Percentiles rank a stretch among this genome's conserved stretches.
Conservation (phyloP, 331 rosid species). For the Malus hybrid region DNA sequence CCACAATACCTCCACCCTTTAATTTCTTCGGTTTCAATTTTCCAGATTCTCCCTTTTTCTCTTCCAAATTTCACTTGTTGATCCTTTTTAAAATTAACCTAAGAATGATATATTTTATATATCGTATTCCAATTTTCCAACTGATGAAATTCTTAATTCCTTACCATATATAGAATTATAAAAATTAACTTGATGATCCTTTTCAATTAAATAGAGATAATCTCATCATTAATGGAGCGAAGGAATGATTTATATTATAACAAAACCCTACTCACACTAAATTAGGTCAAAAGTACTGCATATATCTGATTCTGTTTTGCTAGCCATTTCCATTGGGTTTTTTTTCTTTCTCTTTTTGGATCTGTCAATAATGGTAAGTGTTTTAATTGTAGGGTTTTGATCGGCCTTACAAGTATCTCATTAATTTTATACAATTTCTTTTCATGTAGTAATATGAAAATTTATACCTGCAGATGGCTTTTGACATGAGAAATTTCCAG, state of each 20-base stretch:
- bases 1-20: slow-evolving; percentile 17
- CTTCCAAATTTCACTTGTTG: neutral
- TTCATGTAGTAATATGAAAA: neutral
- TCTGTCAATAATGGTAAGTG: neutral
- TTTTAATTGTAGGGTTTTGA: neutral
- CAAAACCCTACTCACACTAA: neutral
- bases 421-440: neutral
- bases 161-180: neutral
- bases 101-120: neutral
- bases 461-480: slow-evolving; percentile 76
- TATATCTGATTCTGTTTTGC: neutral
- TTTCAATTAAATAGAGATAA: no score
- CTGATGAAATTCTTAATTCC: neutral
- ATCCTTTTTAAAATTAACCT: neutral
- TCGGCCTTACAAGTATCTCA: neutral
- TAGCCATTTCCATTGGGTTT: neutral
- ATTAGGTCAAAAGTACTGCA: neutral
- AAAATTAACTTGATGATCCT: no score
- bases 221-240: no score
- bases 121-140: no score
- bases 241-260: no score
- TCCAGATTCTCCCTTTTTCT: neutral
- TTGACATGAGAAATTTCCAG: slow-evolving; percentile 64
- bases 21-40: neutral
- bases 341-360: neutral